Evolutionary conservation across 352 stramenopile genomes (phyloP), one percentile per base, ranked within the genome.

Genomic region (Blastocystis sp.): DNA sequence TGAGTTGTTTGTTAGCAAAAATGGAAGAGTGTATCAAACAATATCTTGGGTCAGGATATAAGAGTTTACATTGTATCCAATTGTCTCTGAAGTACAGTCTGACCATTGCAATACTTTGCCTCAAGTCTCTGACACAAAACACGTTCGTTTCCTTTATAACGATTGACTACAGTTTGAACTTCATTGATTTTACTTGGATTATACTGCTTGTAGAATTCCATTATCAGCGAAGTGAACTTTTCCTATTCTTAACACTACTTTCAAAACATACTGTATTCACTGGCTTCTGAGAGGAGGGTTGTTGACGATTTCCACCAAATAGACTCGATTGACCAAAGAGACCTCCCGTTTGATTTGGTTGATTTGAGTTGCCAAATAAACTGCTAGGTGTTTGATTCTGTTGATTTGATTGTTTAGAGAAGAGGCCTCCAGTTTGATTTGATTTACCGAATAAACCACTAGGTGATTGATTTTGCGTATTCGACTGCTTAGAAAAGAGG

Each of bases 101-200:
- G 66, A 34, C 26, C 24, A 78, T 78, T 78, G 47, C 66, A 78
- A 43, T 85, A 85, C 73, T 85, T 85, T 24, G 24, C 4, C 20
- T 85, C 73, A n/a, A 85, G 73, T n/a, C 54, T 26, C 50, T 85
- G 73, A 68, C 73, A 85, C 20, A 85, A n/a, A 16, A 26, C 73
- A 6, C 47, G 34, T 43, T 85, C 73, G 20, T 64, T 85, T 8
- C 73, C 73, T 34, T 41, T n/a, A 43, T 85, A 85, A 18, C 68
- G 65, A 20, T 26, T 26, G 26, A 63, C 24, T 11, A 85, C 68
- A 30, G 9, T 16, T 4, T 30, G 73, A 1, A 85, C 73, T 68
- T 85, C 73, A 34, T 85, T 26, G 2, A 85, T 13, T 37, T 85
- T 85, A 24, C 4, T 66, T 16, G n/a, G 18, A 45, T 85, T 85